Evolutionary conservation across 1,284 basidiomycete species (phyloP).

Genomic region (Hypsizygus ulmarius): DNA sequence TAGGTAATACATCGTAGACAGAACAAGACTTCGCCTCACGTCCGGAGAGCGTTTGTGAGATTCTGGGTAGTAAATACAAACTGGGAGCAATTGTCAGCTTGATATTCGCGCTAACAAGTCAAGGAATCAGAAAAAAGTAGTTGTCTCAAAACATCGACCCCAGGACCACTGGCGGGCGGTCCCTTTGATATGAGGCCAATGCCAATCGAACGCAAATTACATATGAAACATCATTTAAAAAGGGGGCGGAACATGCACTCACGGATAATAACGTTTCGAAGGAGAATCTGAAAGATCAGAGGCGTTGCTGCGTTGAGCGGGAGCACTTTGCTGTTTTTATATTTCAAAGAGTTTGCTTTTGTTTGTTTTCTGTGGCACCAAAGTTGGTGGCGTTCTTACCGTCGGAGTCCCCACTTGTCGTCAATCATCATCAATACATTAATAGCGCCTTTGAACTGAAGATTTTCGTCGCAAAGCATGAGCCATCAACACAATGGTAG

Average conservation of each 20-base stretch:
- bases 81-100: constrained; percentile 7
- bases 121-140: constrained; percentile 42
- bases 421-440: background rate
- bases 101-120: background rate
- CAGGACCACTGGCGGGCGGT: constrained; percentile 72
- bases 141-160: constrained; percentile 69
- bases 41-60: constrained; percentile 5
- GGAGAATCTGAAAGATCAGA: background rate
- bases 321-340: too few relatives aligned
- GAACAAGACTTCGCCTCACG: constrained; percentile 16
- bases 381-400: background rate
- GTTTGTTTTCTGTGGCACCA: too few relatives aligned
- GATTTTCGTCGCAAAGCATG: constrained; percentile 19
- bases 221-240: constrained; percentile 57
- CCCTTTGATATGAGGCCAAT: constrained; percentile 62
- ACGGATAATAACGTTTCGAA: background rate
- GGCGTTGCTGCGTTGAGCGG: background rate
- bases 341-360: too few relatives aligned
- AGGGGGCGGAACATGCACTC: constrained; percentile 10
- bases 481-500: constrained; percentile 52
- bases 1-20: constrained; percentile 20
- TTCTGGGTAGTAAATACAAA: constrained; percentile 9
- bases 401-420: too few relatives aligned
- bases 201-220: constrained; percentile 86
- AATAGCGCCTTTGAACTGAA: background rate